Conservation (phyloP, 2,329 filamentous ascomycete species). For the Microcyclospora tardicrescens region DNA sequence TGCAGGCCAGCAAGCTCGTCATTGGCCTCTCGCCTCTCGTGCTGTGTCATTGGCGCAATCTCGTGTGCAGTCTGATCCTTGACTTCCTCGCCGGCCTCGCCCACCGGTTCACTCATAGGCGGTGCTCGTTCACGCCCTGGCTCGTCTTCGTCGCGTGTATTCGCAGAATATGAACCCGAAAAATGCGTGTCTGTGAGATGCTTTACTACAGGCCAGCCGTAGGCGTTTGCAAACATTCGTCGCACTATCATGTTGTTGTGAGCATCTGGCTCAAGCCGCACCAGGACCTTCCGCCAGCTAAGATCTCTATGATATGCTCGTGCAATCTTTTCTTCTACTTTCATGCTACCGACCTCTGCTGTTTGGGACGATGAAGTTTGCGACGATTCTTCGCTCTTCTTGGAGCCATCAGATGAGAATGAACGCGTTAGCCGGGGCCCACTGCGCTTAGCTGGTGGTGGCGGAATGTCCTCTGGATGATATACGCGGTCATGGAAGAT, state of each 20-base stretch:
- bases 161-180: conserved; percentile 55
- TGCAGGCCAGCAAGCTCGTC: conserved; percentile 28
- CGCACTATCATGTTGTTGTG: conserved; percentile 98
- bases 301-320: conserved; percentile 84
- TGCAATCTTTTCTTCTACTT: conserved; percentile 95
- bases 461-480: conserved; percentile 82
- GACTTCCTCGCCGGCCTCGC: conserved; percentile 26
- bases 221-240: conserved; percentile 92
- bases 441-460: conserved; percentile 46
- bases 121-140: conserved; percentile 56
- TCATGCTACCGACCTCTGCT: conserved; percentile 54
- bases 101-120: conserved; percentile 35
- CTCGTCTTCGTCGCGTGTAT: conserved; percentile 55
- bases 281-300: conserved; percentile 92
- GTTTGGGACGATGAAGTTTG: conserved; percentile 1
- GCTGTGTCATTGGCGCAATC: conserved; percentile 30
- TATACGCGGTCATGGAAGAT: conserved; percentile 98
- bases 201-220: conserved; percentile 93
- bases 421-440: conserved; percentile 18
- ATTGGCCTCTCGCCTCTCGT: conserved; percentile 36
- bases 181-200: conserved; percentile 94
- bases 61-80: conserved; percentile 27
- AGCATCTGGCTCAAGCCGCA: conserved; percentile 87
- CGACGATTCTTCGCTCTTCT: conserved; percentile 1
- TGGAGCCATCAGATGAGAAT: conserved; percentile 24